Conservation (phyloP, 345 rosid species). For the Cardiospermum halicacabum region DNA sequence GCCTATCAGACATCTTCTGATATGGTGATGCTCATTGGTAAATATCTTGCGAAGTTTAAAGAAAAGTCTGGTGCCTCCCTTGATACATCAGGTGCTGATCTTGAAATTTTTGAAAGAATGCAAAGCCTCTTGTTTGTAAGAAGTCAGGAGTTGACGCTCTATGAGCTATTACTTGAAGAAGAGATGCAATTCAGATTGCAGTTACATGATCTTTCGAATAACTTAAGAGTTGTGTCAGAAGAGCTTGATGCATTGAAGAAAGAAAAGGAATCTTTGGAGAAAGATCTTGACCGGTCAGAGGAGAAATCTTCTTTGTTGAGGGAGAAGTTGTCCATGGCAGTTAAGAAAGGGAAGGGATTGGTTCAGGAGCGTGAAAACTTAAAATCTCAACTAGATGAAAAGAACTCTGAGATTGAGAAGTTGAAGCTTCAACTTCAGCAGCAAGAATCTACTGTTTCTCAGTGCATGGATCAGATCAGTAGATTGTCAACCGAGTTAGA, state of each 20-base stretch:
- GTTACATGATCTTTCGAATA: conserved; percentile 36
- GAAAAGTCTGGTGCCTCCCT: conserved; percentile 31
- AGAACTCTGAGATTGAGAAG: conserved; percentile 57
- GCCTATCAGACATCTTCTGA: conserved; percentile 30
- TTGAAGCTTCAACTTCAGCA: conserved; percentile 53
- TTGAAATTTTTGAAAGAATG: conserved; percentile 46
- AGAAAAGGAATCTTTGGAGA: conserved; percentile 52
- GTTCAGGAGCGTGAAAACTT: conserved; percentile 78
- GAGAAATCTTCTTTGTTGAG: conserved; percentile 70
- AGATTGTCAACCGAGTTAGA: conserved; percentile 49
- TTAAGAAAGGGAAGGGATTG: conserved; percentile 91
- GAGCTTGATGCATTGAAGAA: conserved; percentile 50
- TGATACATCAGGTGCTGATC: conserved; percentile 29
- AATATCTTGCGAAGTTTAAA: conserved; percentile 54
- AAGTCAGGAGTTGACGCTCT: conserved; percentile 55
- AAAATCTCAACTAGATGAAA: conserved; percentile 62
- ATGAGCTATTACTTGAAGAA: conserved; percentile 57
- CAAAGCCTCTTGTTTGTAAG: conserved; percentile 65
- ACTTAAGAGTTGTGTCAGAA: conserved; percentile 35
- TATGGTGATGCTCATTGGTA: conserved; percentile 36
- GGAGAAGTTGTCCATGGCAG: conserved; percentile 86
- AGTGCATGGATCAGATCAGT: conserved; percentile 49
- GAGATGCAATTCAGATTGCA: conserved; percentile 47
- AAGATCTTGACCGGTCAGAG: conserved; percentile 69
- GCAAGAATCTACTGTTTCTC: conserved; percentile 43